Base-by-base conservation (phyloP, 2,329 filamentous ascomycete genomes). In the Parastagonospora avenae region DNA sequence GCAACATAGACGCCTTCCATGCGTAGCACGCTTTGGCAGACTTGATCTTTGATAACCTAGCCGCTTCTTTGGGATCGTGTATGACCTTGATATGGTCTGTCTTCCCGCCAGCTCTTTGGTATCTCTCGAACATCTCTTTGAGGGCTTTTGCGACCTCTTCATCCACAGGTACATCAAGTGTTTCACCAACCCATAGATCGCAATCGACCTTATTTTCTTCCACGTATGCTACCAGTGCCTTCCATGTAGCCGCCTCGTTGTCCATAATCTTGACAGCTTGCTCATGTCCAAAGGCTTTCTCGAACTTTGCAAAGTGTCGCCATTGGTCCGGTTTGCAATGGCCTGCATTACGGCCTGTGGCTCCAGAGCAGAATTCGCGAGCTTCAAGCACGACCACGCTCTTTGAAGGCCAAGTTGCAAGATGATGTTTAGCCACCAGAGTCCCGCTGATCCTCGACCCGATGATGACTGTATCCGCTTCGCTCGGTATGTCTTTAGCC, bases 391-490 rank as follows among this genome's bases (percentile, higher is more conserved):
- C 45, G 0, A 64, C 45, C 2, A 68, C 48, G 10, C 24, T 60
- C 38, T 55, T 63, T 1, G 42, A 30, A 2, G 64, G 64, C 46
- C 53, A 63, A 10, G 56, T 59, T 15, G 56, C 48, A 11, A 66
- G 51, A 42, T 62, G 64, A 8, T 65, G 62, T 31, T 57, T 62
- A 2, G 63, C 51, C 9, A 63, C 48, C 0, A 65, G 42, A 8
- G 62, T 61, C 1, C 62, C 62, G 7, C 55, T 64, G 28, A 68
- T 55, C 19, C 73, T 72, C 8, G 66, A 69, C 5, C 73, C 71
- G 27, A 75, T 64, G 12, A 75, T 59, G 9, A 74, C 54, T 36
- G 70, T 71, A 50, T 75, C 67, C 27, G 59, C 62, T 14, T 61
- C 50, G 2, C 44, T 7, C 12, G 73, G 71, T 8, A 75, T 47